Evolutionary conservation across 176 grass and related monocot species (phyloP).

Genomic region (Tillandsia leiboldiana): DNA sequence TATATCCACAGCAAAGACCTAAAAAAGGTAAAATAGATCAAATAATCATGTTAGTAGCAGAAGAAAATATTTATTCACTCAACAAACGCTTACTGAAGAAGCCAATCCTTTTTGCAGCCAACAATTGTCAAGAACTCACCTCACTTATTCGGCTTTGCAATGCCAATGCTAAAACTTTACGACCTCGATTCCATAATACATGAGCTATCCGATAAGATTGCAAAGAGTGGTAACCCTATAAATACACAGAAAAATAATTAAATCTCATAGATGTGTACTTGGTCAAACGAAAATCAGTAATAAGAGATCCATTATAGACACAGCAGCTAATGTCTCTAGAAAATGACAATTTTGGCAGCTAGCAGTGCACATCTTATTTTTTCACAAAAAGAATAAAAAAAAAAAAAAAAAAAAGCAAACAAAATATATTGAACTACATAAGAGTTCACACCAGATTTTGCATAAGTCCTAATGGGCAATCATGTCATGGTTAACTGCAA

Average conservation of each 20-base stretch:
- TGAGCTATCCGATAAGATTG: constrained; percentile 95
- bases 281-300: neutral
- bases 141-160: constrained; percentile 97
- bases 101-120: neutral
- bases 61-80: neutral
- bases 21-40: constrained; percentile 6
- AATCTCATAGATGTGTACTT: neutral
- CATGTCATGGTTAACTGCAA: neutral
- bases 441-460: neutral
- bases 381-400: neutral
- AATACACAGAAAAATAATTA: neutral
- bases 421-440: too few relatives aligned
- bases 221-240: constrained; percentile 92
- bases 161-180: constrained; percentile 81
- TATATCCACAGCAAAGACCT: constrained; percentile 99
- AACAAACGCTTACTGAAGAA: neutral
- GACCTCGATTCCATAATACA: constrained; percentile 91
- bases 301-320: constrained; percentile 1
- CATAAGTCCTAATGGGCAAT: neutral
- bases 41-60: neutral
- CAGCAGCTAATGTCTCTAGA: neutral
- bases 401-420: neutral
- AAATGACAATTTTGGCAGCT: too few relatives aligned
- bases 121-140: constrained; percentile 41
- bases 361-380: neutral